Evolutionary conservation across 1,284 basidiomycete genomes (phyloP), one percentile per base, ranked within the genome.

Genomic region (Thelephora terrestris): DNA sequence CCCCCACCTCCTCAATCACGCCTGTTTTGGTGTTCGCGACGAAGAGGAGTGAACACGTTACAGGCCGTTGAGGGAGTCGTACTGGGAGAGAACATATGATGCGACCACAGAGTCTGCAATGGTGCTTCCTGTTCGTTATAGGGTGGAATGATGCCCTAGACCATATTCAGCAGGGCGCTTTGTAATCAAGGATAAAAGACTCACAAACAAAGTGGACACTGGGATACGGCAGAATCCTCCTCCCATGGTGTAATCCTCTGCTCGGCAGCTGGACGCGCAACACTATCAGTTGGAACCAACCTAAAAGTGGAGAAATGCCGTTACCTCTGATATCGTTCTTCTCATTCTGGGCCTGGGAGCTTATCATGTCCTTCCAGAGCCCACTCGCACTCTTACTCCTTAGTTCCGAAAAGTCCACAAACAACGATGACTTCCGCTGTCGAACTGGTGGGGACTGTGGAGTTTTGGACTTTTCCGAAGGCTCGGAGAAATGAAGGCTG

Each of bases 171-270:
- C 9, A 37, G 36, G 17, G 40, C 27, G 20, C 42, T 44, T 16
- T 18, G 7, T 23, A 5, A 25, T 25, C n/a, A 7, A 34, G 17
- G 51, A 2, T 20, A 20, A 14, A 17, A 49, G 14, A 75, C 86
- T 62, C 62, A 91, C 90, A 67, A 65, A 78, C 95, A 99, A 53
- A 94, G 71, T 1, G 88, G 84, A 68, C 94, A 98, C 48, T 81
- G 79, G 27, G 76, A 78, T 0, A 82, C 88, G 9, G 73, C 62
- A 0, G 75, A 70, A 60, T 97, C 95, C 35, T 88, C 82, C 63
- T 97, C 82, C 95, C 95, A 99, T 12, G 92, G 91, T 3, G 97
- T 92, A 56, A 99, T 94, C 29, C 75, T 72, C 66, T 97, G 93
- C 64, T 99, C 95, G 2, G 81, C 81, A 48, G 76, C 90, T 90